Conservation (phyloP, 345 rosid genomes). For the Eucalyptus polybractea region DNA sequence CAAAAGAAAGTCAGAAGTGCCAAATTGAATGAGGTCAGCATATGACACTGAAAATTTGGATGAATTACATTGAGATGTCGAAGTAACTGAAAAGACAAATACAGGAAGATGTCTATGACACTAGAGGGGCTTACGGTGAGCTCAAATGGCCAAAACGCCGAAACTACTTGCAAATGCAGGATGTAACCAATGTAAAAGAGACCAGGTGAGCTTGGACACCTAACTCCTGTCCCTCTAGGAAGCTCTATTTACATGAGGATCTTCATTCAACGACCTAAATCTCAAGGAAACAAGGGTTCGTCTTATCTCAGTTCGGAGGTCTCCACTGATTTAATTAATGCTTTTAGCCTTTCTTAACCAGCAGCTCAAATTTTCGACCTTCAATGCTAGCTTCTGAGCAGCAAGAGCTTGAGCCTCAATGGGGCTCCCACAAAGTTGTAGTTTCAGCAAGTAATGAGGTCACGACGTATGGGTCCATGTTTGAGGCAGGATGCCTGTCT, state of each 20-base stretch:
- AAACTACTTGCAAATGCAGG: background rate
- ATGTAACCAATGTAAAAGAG: background rate
- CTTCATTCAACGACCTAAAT: background rate
- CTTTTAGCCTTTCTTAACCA: background rate
- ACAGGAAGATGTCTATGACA: background rate
- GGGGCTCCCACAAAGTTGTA: constrained; percentile 51
- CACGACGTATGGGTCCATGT: no score
- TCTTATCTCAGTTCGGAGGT: background rate
- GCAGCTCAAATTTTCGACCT: constrained; percentile 16
- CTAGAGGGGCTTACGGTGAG: background rate
- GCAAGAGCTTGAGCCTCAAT: constrained; percentile 85
- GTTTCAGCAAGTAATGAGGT: no score
- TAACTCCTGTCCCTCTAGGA: background rate
- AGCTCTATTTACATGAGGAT: background rate
- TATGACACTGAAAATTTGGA: background rate
- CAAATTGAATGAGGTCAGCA: background rate
- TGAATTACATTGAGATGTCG: background rate
- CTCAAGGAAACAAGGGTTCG: background rate
- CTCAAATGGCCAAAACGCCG: background rate
- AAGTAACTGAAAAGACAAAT: background rate
- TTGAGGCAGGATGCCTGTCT: constrained; percentile 14
- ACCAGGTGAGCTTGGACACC: background rate
- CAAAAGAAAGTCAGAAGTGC: background rate
- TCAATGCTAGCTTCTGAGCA: constrained; percentile 69
- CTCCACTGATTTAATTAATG: background rate